Evolutionary conservation across 2,329 filamentous ascomycete genomes (phyloP), one percentile per base, ranked within the genome.

Genomic region (Penicillium sp.): DNA sequence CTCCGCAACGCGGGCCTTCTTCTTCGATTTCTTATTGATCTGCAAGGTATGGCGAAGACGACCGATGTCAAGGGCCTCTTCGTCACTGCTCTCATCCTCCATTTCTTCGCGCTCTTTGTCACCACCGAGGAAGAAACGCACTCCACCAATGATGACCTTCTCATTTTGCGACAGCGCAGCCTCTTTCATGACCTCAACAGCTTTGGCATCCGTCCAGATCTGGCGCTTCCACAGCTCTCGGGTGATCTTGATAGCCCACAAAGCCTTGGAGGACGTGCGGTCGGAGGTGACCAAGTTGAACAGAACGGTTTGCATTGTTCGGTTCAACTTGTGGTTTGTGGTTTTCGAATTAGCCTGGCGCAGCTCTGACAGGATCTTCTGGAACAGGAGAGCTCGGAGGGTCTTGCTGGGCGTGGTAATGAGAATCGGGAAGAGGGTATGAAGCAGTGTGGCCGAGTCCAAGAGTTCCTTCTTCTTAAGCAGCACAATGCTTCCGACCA

Each of bases 131-230:
- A 99, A 99, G 82, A 98, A 99, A 25, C 92, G 86, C 14, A 96
- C 91, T 47, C 91, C 93, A 15, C 92, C 91, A 5, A 90, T 82
- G 28, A 95, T 86, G 3, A 98, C 92, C 79, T 99, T 99, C 69
- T 96, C 91, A 68, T 97, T 96, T 54, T 96, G 90, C 3, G 91
- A 88, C 58, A 99, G 79, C 56, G 89, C 88, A 0, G 94, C 92
- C 77, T 96, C 90, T 78, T 96, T 96, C 93, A 99, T 98, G 65
- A 98, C 91, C 71, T 96, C 92, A n/a, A 98, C 95, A 0, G 94
- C 88, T 75, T 93, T 95, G 1, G 92, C 86, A 70, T 99, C 95
- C 10, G 90, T 92, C 95, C 95, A 99, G 64, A 98, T 88, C 69
- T 97, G 93, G 49, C 94, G 86, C 78, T 93, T 96, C 95, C 95